Base-by-base conservation (phyloP, 441 rosid genomes). In the Flueggea neowawraea region DNA sequence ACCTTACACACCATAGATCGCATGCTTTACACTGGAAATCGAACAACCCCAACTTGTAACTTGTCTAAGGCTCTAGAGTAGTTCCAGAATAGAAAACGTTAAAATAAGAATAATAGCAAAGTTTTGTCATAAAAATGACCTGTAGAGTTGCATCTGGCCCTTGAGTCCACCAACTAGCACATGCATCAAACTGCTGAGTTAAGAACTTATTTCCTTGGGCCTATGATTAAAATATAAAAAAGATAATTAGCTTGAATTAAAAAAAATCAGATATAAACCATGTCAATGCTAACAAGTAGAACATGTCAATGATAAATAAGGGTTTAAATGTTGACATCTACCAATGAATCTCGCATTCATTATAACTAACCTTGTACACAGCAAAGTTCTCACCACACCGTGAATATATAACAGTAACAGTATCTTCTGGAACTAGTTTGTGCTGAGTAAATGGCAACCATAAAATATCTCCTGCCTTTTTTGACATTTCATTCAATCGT, bases 121-220 rank as follows among this genome's bases (percentile, higher is more conserved):
- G 57, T 56, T 13, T 55, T 16, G 68, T 1, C 63, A 73, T 60
- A 52, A 73, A 61, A 62, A 69, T 77, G 80, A 89, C 99, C 99
- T 94, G 99, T 70, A 94, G 75, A 57, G 85, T 62, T 65, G 94
- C 81, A 80, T 89, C 89, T 61, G 96, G 99, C 66, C 96, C 97
- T 80, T 94, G 97, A 64, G 99, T 94, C 99, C 96, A 94, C 99
- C 99, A 94, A 79, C 97, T 94, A 73, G 99, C 97, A 75, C 97
- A 91, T 69, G 84, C 99, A 82, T 94, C 99, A 82, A 89, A 94
- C 68, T 86, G 89, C 73, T 91, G 90, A 70, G 78, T 76, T 58
- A 94, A 62, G 58, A 61, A 75, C 65, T 57, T 74, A 16, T 74
- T 74, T 58, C 69, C 60, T 14, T 64, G 71, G 48, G 41, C 94